A percentile compares a stretch with the other conserved stretches of the same genome.
Evolutionary conservation across 2,329 filamentous ascomycete genomes (phyloP).

Genomic region (Trichoderma sp.): DNA sequence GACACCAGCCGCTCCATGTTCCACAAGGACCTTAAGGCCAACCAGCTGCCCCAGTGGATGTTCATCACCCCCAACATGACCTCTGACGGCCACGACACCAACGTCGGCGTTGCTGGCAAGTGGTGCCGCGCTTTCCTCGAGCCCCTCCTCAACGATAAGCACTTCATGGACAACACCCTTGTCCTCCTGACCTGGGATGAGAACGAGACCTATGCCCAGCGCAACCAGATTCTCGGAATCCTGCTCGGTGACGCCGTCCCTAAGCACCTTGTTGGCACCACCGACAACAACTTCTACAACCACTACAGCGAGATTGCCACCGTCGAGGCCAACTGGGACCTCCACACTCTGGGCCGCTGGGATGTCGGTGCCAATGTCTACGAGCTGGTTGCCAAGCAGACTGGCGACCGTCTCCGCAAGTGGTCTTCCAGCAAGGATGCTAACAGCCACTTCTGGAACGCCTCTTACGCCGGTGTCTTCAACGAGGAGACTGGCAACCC

Average conservation of each 20-base stretch:
- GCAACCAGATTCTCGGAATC: slow-evolving; percentile 68
- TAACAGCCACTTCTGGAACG: slow-evolving; percentile 48
- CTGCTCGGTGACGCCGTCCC: slow-evolving; percentile 74
- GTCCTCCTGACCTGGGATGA: slow-evolving; percentile 79
- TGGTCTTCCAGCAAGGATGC: slow-evolving; percentile 37
- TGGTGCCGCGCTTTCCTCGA: slow-evolving; percentile 68
- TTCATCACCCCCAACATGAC: slow-evolving; percentile 75
- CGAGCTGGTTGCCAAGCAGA: slow-evolving; percentile 56
- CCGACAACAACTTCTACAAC: slow-evolving; percentile 67
- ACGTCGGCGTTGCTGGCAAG: slow-evolving; percentile 62
- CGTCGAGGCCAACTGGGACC: slow-evolving; percentile 65
- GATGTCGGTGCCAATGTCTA: slow-evolving; percentile 73
- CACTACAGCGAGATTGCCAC: slow-evolving; percentile 70
- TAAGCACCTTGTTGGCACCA: slow-evolving; percentile 59
- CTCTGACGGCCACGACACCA: slow-evolving; percentile 71
- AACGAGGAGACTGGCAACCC: slow-evolving; percentile 37
- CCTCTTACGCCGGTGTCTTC: slow-evolving; percentile 51
- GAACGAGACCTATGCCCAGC: slow-evolving; percentile 62
- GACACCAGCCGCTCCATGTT: slow-evolving; percentile 52
- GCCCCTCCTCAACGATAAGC: slow-evolving; percentile 63
- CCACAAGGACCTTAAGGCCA: slow-evolving; percentile 59
- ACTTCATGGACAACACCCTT: slow-evolving; percentile 74
- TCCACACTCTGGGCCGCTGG: slow-evolving; percentile 67
- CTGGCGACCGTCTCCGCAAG: slow-evolving; percentile 49
- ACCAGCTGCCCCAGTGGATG: slow-evolving; percentile 67